These are phyloP conservation scores for Cercospora citrullina DNA, from an alignment of 2,329 filamentous ascomycete genomes.

Conservation along the genomic window DNA sequence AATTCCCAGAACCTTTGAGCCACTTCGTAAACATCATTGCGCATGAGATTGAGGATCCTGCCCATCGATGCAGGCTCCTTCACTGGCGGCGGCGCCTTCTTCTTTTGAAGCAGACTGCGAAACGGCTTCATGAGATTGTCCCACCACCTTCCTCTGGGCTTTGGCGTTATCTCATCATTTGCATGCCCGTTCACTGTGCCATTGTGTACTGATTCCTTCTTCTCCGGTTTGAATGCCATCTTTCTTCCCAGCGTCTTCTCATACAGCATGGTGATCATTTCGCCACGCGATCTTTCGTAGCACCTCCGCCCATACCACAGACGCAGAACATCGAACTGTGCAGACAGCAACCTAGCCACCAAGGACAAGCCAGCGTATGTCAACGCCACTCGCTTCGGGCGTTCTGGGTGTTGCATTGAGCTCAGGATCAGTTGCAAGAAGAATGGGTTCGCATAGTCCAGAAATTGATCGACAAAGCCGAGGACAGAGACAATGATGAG, in stretches of 20 bases:
- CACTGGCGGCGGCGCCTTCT: slow-evolving; percentile 34
- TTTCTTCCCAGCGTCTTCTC: slow-evolving; percentile 74
- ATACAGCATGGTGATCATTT: slow-evolving; percentile 82
- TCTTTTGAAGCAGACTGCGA: slow-evolving; percentile 27
- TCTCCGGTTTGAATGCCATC: slow-evolving; percentile 42
- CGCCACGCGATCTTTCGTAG: slow-evolving; percentile 81
- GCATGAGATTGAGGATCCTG: slow-evolving; percentile 86
- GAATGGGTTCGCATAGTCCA: slow-evolving; percentile 60
- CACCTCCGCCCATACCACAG: slow-evolving; percentile 81
- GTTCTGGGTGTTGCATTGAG: slow-evolving; percentile 59
- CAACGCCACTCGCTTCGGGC: slow-evolving; percentile 58
- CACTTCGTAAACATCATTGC: slow-evolving; percentile 77
- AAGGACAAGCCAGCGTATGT: slow-evolving; percentile 66
- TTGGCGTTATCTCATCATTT: slow-evolving; percentile 5
- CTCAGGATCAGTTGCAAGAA: slow-evolving; percentile 70
- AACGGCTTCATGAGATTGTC: slow-evolving; percentile 10
- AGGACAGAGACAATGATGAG: slow-evolving; percentile 66
- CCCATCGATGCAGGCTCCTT: slow-evolving; percentile 74
- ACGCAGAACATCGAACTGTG: slow-evolving; percentile 67
- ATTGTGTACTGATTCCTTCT: slow-evolving; percentile 20
- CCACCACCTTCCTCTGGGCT: slow-evolving; percentile 4
- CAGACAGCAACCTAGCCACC: slow-evolving; percentile 59
- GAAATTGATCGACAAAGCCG: slow-evolving; percentile 62
- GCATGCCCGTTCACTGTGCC: slow-evolving; percentile 26
- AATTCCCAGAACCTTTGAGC: slow-evolving; percentile 86